These are phyloP conservation scores for Jasminum sambac DNA, from an alignment of 257 asterid genomes.

Conservation along the genomic window DNA sequence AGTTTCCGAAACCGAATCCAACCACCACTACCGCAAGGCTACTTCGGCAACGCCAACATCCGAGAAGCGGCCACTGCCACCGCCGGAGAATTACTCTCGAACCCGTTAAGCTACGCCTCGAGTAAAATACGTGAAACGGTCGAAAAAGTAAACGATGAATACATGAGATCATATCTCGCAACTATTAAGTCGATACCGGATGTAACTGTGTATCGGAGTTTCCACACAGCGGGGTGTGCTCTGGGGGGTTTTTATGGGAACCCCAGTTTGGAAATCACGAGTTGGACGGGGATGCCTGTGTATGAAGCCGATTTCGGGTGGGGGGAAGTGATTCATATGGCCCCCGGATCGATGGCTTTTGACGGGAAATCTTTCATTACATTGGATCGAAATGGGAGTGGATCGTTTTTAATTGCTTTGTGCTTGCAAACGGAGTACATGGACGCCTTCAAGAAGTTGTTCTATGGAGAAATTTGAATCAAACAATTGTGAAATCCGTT, in stretches of 20 bases:
- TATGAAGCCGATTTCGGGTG: constrained; percentile 29
- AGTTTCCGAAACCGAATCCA: constrained; percentile 15
- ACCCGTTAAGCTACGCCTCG: constrained; percentile 21
- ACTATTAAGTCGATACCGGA: constrained; percentile 14
- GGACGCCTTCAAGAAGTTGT: constrained; percentile 20
- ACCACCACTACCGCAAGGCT: constrained; percentile 29
- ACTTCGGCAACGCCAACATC: constrained; percentile 30
- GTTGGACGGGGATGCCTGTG: constrained; percentile 28
- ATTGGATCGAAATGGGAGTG: constrained; percentile 18
- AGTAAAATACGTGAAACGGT: constrained; percentile 22
- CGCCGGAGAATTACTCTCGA: constrained; percentile 14
- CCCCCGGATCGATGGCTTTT: constrained; percentile 28
- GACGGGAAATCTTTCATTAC: constrained; percentile 26
- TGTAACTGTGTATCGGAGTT: constrained; percentile 3
- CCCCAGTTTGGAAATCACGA: constrained; percentile 27
- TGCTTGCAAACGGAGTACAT: constrained; percentile 31
- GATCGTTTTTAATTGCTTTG: constrained; percentile 20
- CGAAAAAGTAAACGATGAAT: constrained; percentile 20
- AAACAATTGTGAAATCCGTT: too few species aligned
- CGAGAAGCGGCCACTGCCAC: constrained; percentile 10
- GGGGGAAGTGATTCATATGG: constrained; percentile 31
- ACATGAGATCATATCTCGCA: constrained; percentile 15
- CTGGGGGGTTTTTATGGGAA: constrained; percentile 27
- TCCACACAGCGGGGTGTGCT: constrained; percentile 19
- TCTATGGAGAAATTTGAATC: constrained; percentile 26